Conservation (phyloP, 306 rosid species). For the Begonia fuchsioides region DNA sequence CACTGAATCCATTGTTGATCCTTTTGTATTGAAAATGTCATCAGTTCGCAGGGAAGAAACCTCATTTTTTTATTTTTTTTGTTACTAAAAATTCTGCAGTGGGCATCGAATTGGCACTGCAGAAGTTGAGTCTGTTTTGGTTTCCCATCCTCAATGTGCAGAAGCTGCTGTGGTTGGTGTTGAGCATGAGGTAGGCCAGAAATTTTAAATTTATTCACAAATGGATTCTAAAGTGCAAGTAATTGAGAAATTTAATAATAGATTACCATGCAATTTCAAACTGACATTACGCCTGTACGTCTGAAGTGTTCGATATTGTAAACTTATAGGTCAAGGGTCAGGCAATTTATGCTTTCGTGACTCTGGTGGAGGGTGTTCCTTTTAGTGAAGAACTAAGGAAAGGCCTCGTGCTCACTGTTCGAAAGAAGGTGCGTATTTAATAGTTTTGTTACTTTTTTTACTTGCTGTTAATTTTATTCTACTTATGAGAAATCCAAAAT, state of each 20-base stretch:
- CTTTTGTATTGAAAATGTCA: not conserved
- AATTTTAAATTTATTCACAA: constrained; percentile 2
- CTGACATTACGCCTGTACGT: constrained; percentile 4
- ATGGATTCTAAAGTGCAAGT: not conserved
- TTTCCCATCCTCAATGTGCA: constrained; percentile 62
- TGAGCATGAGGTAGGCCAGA: constrained; percentile 62
- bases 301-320: constrained; percentile 10
- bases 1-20: not conserved
- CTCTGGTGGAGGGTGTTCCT: constrained; percentile 63
- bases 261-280: not conserved
- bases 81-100: constrained; percentile 22
- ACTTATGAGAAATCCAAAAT: too few relatives aligned
- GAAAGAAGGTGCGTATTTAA: constrained; percentile 50
- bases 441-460: not conserved
- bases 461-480: too few relatives aligned
- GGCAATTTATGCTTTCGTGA: constrained; percentile 71
- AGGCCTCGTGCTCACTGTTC: constrained; percentile 43
- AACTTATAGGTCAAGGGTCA: constrained; percentile 71
- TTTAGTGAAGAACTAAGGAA: constrained; percentile 73
- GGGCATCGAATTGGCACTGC: constrained; percentile 97
- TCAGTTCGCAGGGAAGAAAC: not conserved
- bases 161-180: constrained; percentile 94
- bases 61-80: constrained; percentile 2
- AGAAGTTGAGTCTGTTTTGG: constrained; percentile 85
- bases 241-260: not conserved